These are phyloP conservation scores for Boletellus emodensis DNA, from an alignment of 768 basidiomycete genomes.

Conservation along the genomic window DNA sequence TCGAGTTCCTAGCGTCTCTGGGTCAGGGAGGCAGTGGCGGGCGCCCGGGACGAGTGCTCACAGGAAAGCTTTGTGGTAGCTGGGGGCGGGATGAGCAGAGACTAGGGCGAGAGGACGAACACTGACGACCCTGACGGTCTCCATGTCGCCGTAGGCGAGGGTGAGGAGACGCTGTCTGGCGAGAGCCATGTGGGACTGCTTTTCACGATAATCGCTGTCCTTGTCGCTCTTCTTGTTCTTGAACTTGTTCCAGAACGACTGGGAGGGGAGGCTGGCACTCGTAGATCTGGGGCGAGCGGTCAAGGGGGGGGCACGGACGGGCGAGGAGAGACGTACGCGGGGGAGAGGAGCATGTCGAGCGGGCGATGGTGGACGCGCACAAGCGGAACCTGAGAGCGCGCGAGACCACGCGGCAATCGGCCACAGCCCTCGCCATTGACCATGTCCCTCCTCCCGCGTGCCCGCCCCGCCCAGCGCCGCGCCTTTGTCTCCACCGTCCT, in stretches of 20 bases:
- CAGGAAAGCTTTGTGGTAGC: conserved; percentile 67
- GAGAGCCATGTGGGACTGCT: conserved; percentile 60
- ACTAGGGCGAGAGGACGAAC: conserved; percentile 1
- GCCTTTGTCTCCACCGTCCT: conserved; percentile 52
- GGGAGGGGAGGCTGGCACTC: conserved; percentile 53
- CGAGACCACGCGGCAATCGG: conserved; percentile 53
- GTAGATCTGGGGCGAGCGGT: conserved; percentile 52
- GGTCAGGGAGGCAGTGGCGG: background rate
- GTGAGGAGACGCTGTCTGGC: conserved; percentile 75
- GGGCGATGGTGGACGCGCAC: conserved; percentile 20
- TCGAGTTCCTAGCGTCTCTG: conserved; percentile 63
- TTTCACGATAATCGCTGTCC: conserved; percentile 56
- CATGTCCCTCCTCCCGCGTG: conserved; percentile 16
- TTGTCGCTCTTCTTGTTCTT: conserved; percentile 60
- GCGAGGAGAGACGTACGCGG: conserved; percentile 53
- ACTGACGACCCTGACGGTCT: conserved; percentile 69
- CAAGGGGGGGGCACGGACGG: conserved; percentile 21
- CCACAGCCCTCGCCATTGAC: background rate
- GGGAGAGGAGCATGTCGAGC: conserved; percentile 69
- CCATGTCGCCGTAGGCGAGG: conserved; percentile 80
- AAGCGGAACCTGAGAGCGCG: conserved; percentile 21
- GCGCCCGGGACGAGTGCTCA: conserved; percentile 32
- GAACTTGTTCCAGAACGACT: conserved; percentile 60
- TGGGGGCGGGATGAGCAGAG: conserved; percentile 24
- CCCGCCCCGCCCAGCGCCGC: conserved; percentile 19